Evolutionary conservation across 495 filamentous ascomycete species (phyloP).

Genomic region (Lineolata rhizophorae): DNA sequence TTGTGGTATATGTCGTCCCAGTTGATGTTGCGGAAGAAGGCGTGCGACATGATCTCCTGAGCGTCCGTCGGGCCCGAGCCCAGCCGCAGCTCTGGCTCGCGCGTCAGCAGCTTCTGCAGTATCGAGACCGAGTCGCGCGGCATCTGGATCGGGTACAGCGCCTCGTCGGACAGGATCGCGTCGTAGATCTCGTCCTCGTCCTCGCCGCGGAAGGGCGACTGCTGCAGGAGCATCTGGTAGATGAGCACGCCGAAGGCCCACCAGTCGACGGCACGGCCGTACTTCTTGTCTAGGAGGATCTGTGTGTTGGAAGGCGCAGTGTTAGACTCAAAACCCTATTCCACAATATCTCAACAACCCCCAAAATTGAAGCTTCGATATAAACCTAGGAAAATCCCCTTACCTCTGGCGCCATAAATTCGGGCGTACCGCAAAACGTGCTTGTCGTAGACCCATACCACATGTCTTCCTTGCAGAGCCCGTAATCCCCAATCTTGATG

Average conservation of each 20-base stretch:
- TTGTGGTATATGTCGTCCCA: conserved; percentile 99
- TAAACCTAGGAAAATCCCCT: conserved; percentile 6
- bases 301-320: conserved; percentile 12
- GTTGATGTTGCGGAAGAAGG: conserved; percentile 93
- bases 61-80: conserved; percentile 93
- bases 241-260: conserved; percentile 99
- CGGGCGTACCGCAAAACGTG: conserved; percentile 96
- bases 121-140: conserved; percentile 94
- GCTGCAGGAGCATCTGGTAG: conserved; percentile 98
- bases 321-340: neutral
- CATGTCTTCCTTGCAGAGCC: conserved; percentile 99
- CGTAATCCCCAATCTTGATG: conserved; percentile 97
- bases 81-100: conserved; percentile 80
- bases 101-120: conserved; percentile 87
- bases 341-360: neutral
- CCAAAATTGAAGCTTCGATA: no score
- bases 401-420: conserved; percentile 99
- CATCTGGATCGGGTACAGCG: conserved; percentile 98
- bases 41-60: conserved; percentile 97
- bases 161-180: conserved; percentile 92
- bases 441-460: conserved; percentile 94
- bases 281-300: conserved; percentile 97
- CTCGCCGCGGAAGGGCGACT: conserved; percentile 96
- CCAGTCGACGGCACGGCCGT: conserved; percentile 97
- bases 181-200: conserved; percentile 99